Conservation (phyloP, 352 stramenopile species). For the Phytopythium kandeliae region DNA sequence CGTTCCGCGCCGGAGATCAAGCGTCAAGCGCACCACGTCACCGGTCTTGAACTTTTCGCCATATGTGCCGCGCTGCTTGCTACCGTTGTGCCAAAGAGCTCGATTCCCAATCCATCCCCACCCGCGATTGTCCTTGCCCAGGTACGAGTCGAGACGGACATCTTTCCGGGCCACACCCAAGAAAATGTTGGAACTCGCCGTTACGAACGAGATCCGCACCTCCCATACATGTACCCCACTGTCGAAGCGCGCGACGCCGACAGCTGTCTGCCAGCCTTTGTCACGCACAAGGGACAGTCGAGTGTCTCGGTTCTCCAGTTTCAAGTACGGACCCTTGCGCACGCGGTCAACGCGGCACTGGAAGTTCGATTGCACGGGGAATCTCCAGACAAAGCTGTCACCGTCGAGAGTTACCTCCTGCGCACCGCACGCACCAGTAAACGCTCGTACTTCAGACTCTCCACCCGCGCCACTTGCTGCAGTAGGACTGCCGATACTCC, state of each 20-base stretch:
- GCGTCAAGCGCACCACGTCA: slow-evolving; percentile 73
- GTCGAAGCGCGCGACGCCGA: slow-evolving; percentile 85
- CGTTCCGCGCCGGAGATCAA: slow-evolving; percentile 79
- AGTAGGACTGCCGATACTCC: slow-evolving; percentile 8
- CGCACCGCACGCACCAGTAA: slow-evolving; percentile 71
- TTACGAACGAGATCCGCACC: slow-evolving; percentile 82
- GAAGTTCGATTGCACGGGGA: slow-evolving; percentile 86
- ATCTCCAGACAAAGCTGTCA: slow-evolving; percentile 84
- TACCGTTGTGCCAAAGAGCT: slow-evolving; percentile 87
- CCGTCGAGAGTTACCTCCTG: slow-evolving; percentile 86
- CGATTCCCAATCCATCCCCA: slow-evolving; percentile 91
- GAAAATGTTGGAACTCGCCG: slow-evolving; percentile 89
- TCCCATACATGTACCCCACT: slow-evolving; percentile 86
- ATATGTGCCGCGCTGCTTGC: slow-evolving; percentile 87
- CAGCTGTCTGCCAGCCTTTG: slow-evolving; percentile 87
- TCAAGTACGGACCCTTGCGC: slow-evolving; percentile 82
- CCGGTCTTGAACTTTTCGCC: slow-evolving; percentile 89
- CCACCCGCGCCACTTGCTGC: slow-evolving; percentile 21
- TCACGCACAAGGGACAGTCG: slow-evolving; percentile 76
- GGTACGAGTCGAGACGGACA: slow-evolving; percentile 83
- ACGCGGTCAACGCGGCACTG: slow-evolving; percentile 83
- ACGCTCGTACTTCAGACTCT: slow-evolving; percentile 80
- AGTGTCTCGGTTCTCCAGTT: slow-evolving; percentile 86
- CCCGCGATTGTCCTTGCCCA: slow-evolving; percentile 89
- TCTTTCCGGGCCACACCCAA: slow-evolving; percentile 80